These are phyloP conservation scores for Cyclanthera cordifolia DNA, from an alignment of 306 rosid genomes.

Conservation along the genomic window DNA sequence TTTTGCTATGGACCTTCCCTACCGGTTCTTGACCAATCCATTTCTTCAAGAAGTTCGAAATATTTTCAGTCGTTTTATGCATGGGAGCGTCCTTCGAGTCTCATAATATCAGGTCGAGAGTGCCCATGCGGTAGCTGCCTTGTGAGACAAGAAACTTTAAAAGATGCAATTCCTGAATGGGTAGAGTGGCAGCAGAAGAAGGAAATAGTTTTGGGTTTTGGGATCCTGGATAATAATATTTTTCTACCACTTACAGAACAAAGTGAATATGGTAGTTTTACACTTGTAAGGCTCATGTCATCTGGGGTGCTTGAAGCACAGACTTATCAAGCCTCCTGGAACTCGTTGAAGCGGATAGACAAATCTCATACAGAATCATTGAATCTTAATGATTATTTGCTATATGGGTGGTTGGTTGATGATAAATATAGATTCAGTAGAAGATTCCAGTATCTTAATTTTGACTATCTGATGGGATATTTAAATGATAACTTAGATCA, in stretches of 20 bases:
- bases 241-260: conserved; percentile 35
- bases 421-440: conserved; percentile 34
- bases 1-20: conserved; percentile 49
- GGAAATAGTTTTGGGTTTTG: conserved; percentile 56
- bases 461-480: conserved; percentile 37
- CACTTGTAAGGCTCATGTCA: conserved; percentile 46
- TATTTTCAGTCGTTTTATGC: conserved; percentile 29
- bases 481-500: conserved; percentile 33
- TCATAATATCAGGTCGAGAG: conserved; percentile 31
- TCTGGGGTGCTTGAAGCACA: conserved; percentile 63
- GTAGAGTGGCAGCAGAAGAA: conserved; percentile 61
- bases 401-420: conserved; percentile 20
- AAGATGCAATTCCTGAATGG: conserved; percentile 60
- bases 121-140: conserved; percentile 53
- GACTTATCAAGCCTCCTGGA: conserved; percentile 44
- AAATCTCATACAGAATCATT: conserved; percentile 20
- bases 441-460: conserved; percentile 28
- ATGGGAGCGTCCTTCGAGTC: conserved; percentile 52
- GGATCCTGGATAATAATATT: conserved; percentile 32
- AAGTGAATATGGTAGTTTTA: conserved; percentile 51
- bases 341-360: conserved; percentile 17
- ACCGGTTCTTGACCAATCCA: conserved; percentile 22
- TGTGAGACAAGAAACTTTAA: conserved; percentile 39
- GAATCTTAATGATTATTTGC: conserved; percentile 25
- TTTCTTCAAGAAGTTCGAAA: conserved; percentile 27